These are phyloP conservation scores for Penicillium sp. DNA, from an alignment of 2,329 filamentous ascomycete species.

Conservation along the genomic window DNA sequence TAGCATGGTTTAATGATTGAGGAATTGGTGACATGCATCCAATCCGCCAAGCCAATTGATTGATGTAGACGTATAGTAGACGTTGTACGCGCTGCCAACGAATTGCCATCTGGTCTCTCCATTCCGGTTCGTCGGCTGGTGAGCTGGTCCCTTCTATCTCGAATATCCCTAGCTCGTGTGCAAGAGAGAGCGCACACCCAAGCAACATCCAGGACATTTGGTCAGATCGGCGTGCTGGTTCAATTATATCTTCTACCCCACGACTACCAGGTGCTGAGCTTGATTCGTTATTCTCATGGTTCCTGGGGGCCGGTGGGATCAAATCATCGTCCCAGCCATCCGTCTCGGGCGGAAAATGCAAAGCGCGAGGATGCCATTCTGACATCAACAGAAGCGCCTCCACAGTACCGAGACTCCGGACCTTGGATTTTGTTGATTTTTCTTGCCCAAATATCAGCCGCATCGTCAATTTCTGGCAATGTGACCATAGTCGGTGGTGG, in stretches of 20 bases:
- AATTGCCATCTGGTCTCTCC: constrained; percentile 31
- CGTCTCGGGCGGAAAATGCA: constrained; percentile 54
- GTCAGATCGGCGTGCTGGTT: constrained; percentile 54
- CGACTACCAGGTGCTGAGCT: constrained; percentile 36
- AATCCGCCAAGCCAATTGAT: constrained; percentile 53
- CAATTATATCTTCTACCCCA: constrained; percentile 55
- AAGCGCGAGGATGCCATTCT: constrained; percentile 56
- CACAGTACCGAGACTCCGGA: constrained; percentile 52
- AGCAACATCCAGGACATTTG: constrained; percentile 62
- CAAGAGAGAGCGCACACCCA: constrained; percentile 53
- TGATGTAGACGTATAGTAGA: constrained; percentile 49
- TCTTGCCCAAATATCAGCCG: constrained; percentile 56
- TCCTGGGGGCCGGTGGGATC: constrained; percentile 42
- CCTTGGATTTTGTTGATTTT: constrained; percentile 50
- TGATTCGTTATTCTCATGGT: constrained; percentile 28
- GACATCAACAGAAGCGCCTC: constrained; percentile 55
- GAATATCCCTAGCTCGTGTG: constrained; percentile 54
- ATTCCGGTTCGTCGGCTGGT: constrained; percentile 26
- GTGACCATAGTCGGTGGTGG: constrained; percentile 54
- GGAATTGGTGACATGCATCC: constrained; percentile 53
- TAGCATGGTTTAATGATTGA: constrained; percentile 39
- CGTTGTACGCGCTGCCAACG: constrained; percentile 39
- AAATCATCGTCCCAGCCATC: constrained; percentile 58
- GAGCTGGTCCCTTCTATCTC: constrained; percentile 39
- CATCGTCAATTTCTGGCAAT: constrained; percentile 54